Conservation (phyloP, 176 grass and related monocot genomes). For the Paspalum notatum region DNA sequence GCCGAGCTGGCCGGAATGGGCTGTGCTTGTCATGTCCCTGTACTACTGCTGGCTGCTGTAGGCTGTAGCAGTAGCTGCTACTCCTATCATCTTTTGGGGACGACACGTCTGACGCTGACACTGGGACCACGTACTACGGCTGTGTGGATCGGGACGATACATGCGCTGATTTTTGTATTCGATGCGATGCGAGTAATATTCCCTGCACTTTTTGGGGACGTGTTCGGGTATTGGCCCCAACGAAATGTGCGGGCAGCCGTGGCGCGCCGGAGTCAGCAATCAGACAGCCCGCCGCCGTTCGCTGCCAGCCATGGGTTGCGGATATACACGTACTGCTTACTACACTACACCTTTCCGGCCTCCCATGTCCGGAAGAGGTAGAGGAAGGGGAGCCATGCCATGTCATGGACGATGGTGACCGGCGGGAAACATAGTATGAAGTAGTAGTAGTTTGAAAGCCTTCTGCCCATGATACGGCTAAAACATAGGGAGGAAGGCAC, state of each 20-base stretch:
- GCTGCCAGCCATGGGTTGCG: background rate
- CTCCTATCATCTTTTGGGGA: no score
- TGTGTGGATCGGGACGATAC: background rate
- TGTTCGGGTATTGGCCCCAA: background rate
- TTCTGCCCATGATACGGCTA: no score
- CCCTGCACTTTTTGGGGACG: background rate
- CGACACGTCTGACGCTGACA: background rate
- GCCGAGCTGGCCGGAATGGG: no score
- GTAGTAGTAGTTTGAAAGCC: no score
- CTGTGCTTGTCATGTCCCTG: no score
- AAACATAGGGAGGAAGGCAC: no score
- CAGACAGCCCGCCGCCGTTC: background rate
- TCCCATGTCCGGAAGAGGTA: background rate
- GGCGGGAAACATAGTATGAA: no score
- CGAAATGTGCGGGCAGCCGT: background rate
- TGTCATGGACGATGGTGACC: no score
- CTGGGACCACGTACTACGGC: background rate
- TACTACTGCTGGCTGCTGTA: no score
- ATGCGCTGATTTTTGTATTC: no score
- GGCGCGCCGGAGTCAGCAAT: background rate
- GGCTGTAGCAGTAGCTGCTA: no score
- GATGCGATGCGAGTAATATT: background rate
- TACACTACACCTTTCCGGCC: background rate
- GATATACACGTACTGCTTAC: constrained; percentile 9
- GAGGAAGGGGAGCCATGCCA: no score